Evolutionary conservation across 2,329 filamentous ascomycete species (phyloP).

Genomic region (Pleurostoma richardsiae): DNA sequence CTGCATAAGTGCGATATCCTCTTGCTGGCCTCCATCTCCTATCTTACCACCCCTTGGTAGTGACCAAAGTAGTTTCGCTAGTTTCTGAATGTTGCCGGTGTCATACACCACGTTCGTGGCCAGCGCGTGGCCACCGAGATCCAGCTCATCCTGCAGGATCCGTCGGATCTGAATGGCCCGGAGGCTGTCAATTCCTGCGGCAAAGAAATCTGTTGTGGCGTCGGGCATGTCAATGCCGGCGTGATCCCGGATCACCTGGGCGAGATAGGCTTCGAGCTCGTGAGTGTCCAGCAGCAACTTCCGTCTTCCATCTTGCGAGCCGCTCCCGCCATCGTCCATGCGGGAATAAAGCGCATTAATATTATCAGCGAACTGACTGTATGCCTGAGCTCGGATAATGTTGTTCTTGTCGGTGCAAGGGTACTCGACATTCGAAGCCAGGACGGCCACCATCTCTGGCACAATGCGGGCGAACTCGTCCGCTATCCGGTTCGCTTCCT

Average conservation of each 20-base stretch:
- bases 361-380: slow-evolving; percentile 31
- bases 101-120: slow-evolving; percentile 36
- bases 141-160: slow-evolving; percentile 30
- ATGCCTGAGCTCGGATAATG: slow-evolving; percentile 39
- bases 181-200: slow-evolving; percentile 38
- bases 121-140: slow-evolving; percentile 22
- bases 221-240: slow-evolving; percentile 23
- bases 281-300: slow-evolving; percentile 15
- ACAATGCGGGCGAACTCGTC: background rate
- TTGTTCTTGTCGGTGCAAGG: slow-evolving; percentile 49
- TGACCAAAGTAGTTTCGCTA: slow-evolving; percentile 26
- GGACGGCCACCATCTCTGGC: slow-evolving; percentile 30
- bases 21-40: slow-evolving; percentile 23
- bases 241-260: slow-evolving; percentile 21
- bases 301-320: slow-evolving; percentile 12
- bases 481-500: background rate
- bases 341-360: slow-evolving; percentile 32
- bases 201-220: slow-evolving; percentile 33
- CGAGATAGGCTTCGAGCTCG: slow-evolving; percentile 25
- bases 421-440: slow-evolving; percentile 33
- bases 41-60: slow-evolving; percentile 17
- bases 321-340: slow-evolving; percentile 3
- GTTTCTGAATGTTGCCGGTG: slow-evolving; percentile 25
- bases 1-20: slow-evolving; percentile 30
- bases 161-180: slow-evolving; percentile 38